These are phyloP conservation scores for Aspergillus latus DNA, from an alignment of 2,329 filamentous ascomycete species.

Conservation along the genomic window DNA sequence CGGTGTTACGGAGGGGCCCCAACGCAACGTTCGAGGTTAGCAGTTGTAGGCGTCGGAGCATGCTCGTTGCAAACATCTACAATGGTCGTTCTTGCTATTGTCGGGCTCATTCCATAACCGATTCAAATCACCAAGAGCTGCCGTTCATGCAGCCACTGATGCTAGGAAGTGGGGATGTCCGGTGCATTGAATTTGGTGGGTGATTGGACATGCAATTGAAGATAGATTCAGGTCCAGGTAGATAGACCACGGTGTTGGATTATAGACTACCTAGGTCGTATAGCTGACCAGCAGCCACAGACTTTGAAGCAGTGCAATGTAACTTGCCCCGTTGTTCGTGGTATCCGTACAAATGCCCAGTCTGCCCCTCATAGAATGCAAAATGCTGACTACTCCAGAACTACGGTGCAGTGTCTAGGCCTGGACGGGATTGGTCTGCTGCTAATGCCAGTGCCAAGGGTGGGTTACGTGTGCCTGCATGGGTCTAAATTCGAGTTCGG, in stretches of 20 bases:
- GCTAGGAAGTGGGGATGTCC: too few relatives aligned
- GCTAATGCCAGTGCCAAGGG: background rate
- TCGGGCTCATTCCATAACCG: conserved; percentile 2
- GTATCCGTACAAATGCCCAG: too few relatives aligned
- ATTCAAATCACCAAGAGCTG: background rate
- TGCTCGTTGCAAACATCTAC: background rate
- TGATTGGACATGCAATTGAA: too few relatives aligned
- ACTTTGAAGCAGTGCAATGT: too few relatives aligned
- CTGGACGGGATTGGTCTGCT: too few relatives aligned
- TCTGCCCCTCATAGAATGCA: too few relatives aligned
- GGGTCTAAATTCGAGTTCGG: background rate
- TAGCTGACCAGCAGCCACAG: too few relatives aligned
- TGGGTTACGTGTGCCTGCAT: background rate
- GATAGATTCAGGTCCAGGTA: too few relatives aligned
- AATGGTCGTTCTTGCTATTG: background rate
- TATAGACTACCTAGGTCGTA: too few relatives aligned
- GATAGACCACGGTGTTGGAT: too few relatives aligned
- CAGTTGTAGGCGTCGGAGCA: conserved; percentile 10
- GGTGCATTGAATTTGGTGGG: too few relatives aligned
- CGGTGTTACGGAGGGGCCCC: background rate
- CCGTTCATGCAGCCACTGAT: background rate
- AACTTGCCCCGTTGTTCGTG: too few relatives aligned
- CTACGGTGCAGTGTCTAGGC: background rate
- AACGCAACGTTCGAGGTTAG: background rate
- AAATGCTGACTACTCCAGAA: background rate